Evolutionary conservation across 371 early-diverging fungal species (phyloP).

Genomic region (Mortierella sp.): DNA sequence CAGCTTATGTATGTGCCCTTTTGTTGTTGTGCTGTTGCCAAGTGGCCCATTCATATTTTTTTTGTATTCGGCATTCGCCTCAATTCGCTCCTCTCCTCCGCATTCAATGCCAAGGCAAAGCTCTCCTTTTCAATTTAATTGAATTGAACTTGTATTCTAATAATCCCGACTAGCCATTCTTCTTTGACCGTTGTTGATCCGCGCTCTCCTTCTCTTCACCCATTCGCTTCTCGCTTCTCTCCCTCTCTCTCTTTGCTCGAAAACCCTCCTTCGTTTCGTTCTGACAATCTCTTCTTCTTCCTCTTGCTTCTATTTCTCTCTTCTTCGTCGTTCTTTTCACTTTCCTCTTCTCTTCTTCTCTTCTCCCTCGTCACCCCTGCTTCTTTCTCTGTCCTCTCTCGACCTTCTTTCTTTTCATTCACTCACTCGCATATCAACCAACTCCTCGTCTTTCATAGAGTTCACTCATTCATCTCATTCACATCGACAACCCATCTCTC

Average conservation of each 20-base stretch:
- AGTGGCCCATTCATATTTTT: constrained; percentile 5
- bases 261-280: background rate
- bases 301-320: background rate
- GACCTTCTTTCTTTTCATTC: background rate
- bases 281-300: background rate
- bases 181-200: constrained; percentile 1
- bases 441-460: background rate
- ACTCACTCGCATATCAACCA: background rate
- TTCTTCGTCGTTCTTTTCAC: constrained; percentile 1
- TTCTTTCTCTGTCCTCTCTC: background rate
- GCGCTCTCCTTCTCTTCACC: background rate
- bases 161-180: background rate
- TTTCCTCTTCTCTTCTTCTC: background rate
- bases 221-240: background rate
- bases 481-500: no score
- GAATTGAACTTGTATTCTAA: background rate
- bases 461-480: background rate
- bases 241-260: background rate
- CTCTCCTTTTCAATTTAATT: background rate
- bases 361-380: no score
- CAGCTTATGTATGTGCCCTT: background rate
- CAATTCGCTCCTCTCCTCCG: background rate
- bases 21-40: background rate
- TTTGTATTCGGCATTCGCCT: background rate
- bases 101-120: background rate